phyloP scores from a whole-genome alignment of 2,329 filamentous ascomycete genomes.

The Pseudogymnoascus sp. region DNA sequence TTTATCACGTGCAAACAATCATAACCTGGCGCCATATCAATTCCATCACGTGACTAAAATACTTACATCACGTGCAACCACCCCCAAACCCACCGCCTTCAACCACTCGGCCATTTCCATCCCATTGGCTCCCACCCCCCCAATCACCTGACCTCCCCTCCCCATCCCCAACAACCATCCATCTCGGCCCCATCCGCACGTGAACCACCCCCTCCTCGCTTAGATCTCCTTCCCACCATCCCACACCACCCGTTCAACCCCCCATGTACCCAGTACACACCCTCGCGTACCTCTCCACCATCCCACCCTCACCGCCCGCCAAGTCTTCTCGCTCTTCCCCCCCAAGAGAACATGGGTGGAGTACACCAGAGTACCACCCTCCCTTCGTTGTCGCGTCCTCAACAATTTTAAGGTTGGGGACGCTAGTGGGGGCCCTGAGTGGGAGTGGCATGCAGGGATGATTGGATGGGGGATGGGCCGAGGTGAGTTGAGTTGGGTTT shows the following conservation, averaged over 20 bases:
- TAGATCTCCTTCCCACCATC: neutral
- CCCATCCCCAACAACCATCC: neutral
- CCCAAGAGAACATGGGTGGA: too few species aligned
- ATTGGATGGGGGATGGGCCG: neutral
- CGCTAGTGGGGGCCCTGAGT: neutral
- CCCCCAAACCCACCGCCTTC: neutral
- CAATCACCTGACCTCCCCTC: neutral
- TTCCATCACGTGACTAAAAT: too few species aligned
- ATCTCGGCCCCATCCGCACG: neutral
- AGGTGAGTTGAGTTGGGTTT: neutral
- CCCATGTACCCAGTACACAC: neutral
- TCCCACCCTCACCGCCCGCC: neutral
- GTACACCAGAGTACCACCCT: too few species aligned
- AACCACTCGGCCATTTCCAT: neutral
- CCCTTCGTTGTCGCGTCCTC: too few species aligned
- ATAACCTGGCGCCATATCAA: neutral
- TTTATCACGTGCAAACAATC: neutral
- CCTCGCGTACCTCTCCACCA: neutral
- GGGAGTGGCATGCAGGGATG: neutral
- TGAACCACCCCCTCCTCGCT: neutral
- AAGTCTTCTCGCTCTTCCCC: neutral
- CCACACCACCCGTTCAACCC: neutral
- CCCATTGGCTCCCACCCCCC: neutral
- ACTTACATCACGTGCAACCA: neutral
- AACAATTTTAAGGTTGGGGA: slow-evolving; percentile 8